These are phyloP conservation scores for Tolypocladium tropicale DNA, from an alignment of 2,329 filamentous ascomycete genomes.

Conservation along the genomic window DNA sequence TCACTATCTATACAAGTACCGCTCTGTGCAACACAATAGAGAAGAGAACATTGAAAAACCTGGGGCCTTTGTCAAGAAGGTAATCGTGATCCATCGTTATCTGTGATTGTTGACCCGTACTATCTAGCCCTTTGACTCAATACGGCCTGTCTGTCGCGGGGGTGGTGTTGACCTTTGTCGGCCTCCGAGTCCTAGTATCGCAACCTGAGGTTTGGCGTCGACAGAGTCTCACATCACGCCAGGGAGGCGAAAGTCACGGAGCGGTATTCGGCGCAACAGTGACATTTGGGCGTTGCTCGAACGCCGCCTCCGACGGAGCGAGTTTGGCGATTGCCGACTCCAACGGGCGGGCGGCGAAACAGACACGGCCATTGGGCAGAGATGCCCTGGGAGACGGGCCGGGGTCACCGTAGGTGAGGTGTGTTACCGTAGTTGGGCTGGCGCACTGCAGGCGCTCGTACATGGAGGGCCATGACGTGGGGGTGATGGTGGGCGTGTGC, in stretches of 20 bases:
- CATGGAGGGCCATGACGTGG: not conserved
- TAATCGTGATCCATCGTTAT: no score
- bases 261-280: not conserved
- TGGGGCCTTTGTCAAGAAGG: no score
- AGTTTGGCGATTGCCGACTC: not conserved
- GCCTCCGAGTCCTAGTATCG: no score
- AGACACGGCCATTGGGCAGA: not conserved
- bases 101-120: no score
- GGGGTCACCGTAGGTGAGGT: no score
- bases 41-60: not conserved
- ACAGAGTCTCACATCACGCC: not conserved
- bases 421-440: no score
- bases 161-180: not conserved
- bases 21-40: not conserved
- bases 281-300: not conserved
- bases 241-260: not conserved
- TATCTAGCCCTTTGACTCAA: not conserved
- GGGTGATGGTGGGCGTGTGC: not conserved
- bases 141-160: not conserved
- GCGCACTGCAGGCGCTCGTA: not conserved
- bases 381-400: no score
- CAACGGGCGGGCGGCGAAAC: not conserved
- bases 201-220: not conserved
- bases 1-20: no score
- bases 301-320: not conserved